phyloP scores from a whole-genome alignment of 1,139 yeast species.

The Nematodospora anomalae region DNA sequence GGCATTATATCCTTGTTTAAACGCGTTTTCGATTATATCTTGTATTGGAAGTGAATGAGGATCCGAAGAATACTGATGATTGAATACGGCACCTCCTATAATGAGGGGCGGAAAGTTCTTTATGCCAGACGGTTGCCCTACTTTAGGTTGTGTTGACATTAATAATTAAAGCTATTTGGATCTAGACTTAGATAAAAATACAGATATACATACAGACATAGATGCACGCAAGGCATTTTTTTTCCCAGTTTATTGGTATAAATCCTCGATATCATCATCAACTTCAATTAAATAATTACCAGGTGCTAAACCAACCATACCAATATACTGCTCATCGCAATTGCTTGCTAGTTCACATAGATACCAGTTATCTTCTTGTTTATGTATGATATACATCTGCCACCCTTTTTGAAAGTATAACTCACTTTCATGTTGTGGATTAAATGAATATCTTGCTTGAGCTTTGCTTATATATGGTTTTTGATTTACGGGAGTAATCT shows the following conservation, averaged over 20 bases:
- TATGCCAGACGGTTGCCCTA: background rate
- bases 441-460: conserved; percentile 69
- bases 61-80: conserved; percentile 68
- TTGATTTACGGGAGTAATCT: conserved; percentile 40
- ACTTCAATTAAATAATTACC: conserved; percentile 61
- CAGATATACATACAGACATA: too few species aligned
- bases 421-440: conserved; percentile 80
- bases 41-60: conserved; percentile 60
- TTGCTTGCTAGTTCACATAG: conserved; percentile 69
- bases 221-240: background rate
- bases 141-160: too few species aligned
- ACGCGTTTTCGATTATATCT: conserved; percentile 59
- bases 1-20: conserved; percentile 68
- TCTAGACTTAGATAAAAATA: too few species aligned
- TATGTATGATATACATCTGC: conserved; percentile 64
- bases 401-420: conserved; percentile 73
- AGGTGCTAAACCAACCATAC: conserved; percentile 72
- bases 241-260: conserved; percentile 16
- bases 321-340: conserved; percentile 41
- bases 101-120: conserved; percentile 56
- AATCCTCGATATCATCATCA: too few species aligned
- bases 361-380: conserved; percentile 92
- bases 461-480: conserved; percentile 59
- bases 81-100: conserved; percentile 86
- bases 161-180: too few species aligned